phyloP scores from a whole-genome alignment of 2,329 filamentous ascomycete genomes.

The Penicillium sp. region DNA sequence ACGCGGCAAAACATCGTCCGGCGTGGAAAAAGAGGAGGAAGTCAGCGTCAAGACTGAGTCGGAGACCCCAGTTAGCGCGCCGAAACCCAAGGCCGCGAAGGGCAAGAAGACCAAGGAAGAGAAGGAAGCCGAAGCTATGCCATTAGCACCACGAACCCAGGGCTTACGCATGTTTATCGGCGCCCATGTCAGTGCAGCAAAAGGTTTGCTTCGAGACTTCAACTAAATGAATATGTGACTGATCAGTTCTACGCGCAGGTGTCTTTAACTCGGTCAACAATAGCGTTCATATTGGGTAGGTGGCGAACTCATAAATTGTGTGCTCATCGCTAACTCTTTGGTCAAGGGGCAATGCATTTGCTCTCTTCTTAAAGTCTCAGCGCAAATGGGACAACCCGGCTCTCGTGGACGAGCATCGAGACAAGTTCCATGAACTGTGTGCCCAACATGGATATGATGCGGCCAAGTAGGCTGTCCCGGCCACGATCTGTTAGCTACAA shows the following conservation, averaged over 20 bases:
- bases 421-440: conserved; percentile 65
- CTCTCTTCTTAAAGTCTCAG: conserved; percentile 92
- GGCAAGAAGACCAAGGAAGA: conserved; percentile 52
- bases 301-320: conserved; percentile 1
- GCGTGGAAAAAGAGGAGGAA: conserved; percentile 4
- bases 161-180: conserved; percentile 78
- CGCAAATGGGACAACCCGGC: conserved; percentile 87
- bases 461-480: conserved; percentile 40
- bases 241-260: conserved; percentile 46
- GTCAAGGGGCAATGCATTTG: conserved; percentile 76
- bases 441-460: conserved; percentile 65
- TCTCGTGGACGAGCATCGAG: conserved; percentile 60
- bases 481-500: background rate
- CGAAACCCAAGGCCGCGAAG: conserved; percentile 48
- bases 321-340: background rate
- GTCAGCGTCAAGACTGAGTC: conserved; percentile 14
- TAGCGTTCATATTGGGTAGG: conserved; percentile 63
- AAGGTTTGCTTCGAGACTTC: conserved; percentile 52
- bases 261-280: conserved; percentile 84
- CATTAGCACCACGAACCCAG: conserved; percentile 63
- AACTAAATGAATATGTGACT: conserved; percentile 6
- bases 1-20: background rate
- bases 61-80: conserved; percentile 36
- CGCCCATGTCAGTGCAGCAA: conserved; percentile 84
- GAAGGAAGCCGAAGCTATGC: conserved; percentile 52